A percentile compares a stretch with the other conserved stretches of the same genome.
These are phyloP conservation scores for Cystobasidium onofrii DNA, from an alignment of 768 basidiomycete species.

Conservation along the genomic window DNA sequence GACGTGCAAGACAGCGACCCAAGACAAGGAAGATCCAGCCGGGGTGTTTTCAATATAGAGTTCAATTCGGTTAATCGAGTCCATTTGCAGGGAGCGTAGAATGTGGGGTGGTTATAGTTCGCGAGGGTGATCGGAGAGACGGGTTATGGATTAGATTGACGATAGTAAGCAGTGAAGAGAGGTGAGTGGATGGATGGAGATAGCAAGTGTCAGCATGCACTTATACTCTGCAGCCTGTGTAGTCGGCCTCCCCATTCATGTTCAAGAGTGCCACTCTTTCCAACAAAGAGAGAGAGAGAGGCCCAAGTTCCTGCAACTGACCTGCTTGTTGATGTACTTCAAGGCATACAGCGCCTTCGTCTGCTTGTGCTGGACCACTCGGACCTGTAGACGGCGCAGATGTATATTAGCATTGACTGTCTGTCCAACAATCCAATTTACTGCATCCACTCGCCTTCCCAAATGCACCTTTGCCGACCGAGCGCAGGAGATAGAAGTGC, in stretches of 20 bases:
- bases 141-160: background rate
- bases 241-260: background rate
- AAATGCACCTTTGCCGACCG: conserved; percentile 94
- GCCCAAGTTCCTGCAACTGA: background rate
- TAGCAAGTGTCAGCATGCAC: background rate
- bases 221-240: background rate
- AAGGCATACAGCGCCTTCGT: conserved; percentile 83
- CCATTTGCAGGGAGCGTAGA: background rate
- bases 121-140: background rate
- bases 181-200: background rate
- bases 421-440: background rate
- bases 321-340: conserved; percentile 93
- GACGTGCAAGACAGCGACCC: background rate
- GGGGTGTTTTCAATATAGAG: background rate
- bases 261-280: background rate
- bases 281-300: background rate
- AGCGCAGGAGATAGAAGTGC: conserved; percentile 91
- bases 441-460: conserved; percentile 60
- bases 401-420: conserved; percentile 4
- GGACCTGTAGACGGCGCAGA: conserved; percentile 55
- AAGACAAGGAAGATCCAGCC: background rate
- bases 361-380: conserved; percentile 92
- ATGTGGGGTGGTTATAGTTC: background rate
- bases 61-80: background rate
- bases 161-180: background rate